A percentile compares a stretch with the other conserved stretches of the same genome.
phyloP scores from a whole-genome alignment of 306 rosid genomes.

The Nissolia schottii region DNA sequence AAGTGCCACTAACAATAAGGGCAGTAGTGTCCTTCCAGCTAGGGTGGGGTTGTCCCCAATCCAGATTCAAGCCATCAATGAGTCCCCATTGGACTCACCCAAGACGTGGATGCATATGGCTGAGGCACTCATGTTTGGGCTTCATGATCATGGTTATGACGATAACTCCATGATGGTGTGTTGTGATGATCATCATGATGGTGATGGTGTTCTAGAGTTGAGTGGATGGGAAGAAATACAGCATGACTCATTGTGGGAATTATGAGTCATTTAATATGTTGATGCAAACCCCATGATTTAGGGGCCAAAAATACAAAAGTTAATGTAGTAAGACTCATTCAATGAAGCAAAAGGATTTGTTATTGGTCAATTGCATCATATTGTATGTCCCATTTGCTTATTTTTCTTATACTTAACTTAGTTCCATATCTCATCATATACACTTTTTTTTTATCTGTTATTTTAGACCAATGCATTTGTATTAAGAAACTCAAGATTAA shows the following conservation, averaged over 20 bases:
- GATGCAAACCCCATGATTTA: background rate
- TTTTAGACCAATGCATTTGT: too few relatives aligned
- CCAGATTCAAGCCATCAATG: conserved; percentile 86
- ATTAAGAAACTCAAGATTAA: too few relatives aligned
- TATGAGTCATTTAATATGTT: background rate
- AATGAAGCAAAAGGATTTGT: conserved; percentile 1
- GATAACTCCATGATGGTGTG: conserved; percentile 25
- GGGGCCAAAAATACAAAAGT: background rate
- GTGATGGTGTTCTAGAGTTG: background rate
- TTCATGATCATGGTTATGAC: conserved; percentile 31
- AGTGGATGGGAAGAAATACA: conserved; percentile 49
- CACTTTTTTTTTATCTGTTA: too few relatives aligned
- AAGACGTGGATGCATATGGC: conserved; percentile 87
- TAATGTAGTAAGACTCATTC: conserved; percentile 9
- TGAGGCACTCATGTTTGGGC: conserved; percentile 31
- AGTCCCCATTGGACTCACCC: conserved; percentile 85
- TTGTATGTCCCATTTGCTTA: background rate
- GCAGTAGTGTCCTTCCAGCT: conserved; percentile 13
- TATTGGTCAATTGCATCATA: background rate
- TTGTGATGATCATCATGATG: background rate
- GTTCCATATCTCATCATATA: too few relatives aligned
- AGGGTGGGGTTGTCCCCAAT: conserved; percentile 61
- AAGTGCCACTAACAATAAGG: background rate
- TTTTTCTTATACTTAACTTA: too few relatives aligned
- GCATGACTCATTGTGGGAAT: conserved; percentile 52